Percentiles rank a stretch among this genome's conserved stretches.
Evolutionary conservation across 116 monocot species (phyloP).

Genomic region (Phalaenopsis hybrid): DNA sequence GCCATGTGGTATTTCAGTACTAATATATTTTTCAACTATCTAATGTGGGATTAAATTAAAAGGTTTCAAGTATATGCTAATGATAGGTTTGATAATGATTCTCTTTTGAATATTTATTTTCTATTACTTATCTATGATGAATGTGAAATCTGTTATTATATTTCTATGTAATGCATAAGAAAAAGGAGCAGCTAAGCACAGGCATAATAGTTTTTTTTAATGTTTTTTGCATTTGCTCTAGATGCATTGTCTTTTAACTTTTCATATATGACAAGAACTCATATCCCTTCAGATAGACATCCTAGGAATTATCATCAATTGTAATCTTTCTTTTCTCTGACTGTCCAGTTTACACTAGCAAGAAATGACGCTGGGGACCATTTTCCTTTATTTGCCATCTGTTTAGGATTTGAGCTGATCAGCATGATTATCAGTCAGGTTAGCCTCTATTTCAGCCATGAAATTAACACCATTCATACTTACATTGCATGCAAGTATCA

Average conservation of each 20-base stretch:
- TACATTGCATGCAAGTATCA: not conserved
- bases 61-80: too few species aligned
- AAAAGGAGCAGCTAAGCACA: not conserved
- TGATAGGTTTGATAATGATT: not conserved
- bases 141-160: not conserved
- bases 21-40: too few species aligned
- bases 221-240: not conserved
- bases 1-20: too few species aligned
- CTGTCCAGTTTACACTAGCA: conserved; percentile 43
- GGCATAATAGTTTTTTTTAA: not conserved
- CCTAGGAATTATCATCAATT: not conserved
- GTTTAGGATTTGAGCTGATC: conserved; percentile 83
- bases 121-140: not conserved
- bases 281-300: too few species aligned
- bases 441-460: conserved; percentile 10
- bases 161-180: not conserved
- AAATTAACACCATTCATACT: not conserved
- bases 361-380: conserved; percentile 83
- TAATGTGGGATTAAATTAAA: too few species aligned
- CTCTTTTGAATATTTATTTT: not conserved
- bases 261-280: too few species aligned
- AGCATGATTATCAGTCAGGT: conserved; percentile 74
- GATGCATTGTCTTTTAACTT: too few species aligned
- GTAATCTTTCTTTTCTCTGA: conserved; percentile 1
- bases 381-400: conserved; percentile 82